These are phyloP conservation scores for Trichoderma atrobrunneum DNA, from an alignment of 2,329 filamentous ascomycete genomes.

Conservation along the genomic window DNA sequence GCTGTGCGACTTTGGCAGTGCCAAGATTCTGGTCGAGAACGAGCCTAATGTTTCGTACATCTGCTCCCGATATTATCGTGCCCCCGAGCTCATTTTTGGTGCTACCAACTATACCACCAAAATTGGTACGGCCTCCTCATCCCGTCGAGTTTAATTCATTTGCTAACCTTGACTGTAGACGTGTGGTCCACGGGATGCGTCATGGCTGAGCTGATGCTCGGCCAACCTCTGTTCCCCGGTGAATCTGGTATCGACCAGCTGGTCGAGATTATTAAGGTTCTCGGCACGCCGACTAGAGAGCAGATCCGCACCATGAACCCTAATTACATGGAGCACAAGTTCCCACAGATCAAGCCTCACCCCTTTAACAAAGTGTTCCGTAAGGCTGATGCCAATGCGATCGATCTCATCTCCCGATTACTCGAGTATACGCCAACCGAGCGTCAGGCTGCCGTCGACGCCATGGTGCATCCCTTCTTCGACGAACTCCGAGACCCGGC, in stretches of 20 bases:
- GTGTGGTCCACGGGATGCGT: slow-evolving; percentile 99
- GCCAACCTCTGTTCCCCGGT: slow-evolving; percentile 94
- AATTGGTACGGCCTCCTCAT: slow-evolving; percentile 70
- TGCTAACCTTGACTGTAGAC: slow-evolving; percentile 66
- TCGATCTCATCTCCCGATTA: slow-evolving; percentile 89
- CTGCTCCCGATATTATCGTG: slow-evolving; percentile 97
- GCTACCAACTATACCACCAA: slow-evolving; percentile 99
- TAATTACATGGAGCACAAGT: slow-evolving; percentile 99
- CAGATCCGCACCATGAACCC: slow-evolving; percentile 99
- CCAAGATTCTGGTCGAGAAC: slow-evolving; percentile 97
- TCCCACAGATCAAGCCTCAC: slow-evolving; percentile 98
- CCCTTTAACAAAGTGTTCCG: slow-evolving; percentile 99
- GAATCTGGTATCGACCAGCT: slow-evolving; percentile 98
- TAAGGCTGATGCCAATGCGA: slow-evolving; percentile 88
- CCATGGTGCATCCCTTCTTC: slow-evolving; percentile 98
- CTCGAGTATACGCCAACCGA: slow-evolving; percentile 98
- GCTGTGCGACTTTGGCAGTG: slow-evolving; percentile 97
- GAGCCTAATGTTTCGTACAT: slow-evolving; percentile 99
- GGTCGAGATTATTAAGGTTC: slow-evolving; percentile 98
- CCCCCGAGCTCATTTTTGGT: slow-evolving; percentile 96
- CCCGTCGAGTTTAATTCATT: neutral
- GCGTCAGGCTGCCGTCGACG: slow-evolving; percentile 86
- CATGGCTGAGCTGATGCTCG: slow-evolving; percentile 99
- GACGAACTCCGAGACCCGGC: slow-evolving; percentile 91
- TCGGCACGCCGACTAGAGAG: slow-evolving; percentile 93